A percentile compares a stretch with the other conserved stretches of the same genome.
These are phyloP conservation scores for Rhododendron vialii DNA, from an alignment of 148 eudicot species.

Conservation along the genomic window DNA sequence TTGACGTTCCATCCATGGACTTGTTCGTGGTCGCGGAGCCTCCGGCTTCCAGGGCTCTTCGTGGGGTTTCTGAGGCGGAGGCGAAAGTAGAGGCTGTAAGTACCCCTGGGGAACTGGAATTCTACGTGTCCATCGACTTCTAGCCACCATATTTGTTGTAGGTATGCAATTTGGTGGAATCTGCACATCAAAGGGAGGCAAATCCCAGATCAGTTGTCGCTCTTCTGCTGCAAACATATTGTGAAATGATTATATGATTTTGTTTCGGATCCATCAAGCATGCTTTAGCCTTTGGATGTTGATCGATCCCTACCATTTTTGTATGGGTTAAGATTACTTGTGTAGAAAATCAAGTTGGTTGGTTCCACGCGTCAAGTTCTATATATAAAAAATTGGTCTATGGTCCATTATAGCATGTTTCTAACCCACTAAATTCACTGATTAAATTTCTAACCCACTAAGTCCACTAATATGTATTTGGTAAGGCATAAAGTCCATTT, in stretches of 20 bases:
- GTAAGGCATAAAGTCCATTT: too few relatives aligned
- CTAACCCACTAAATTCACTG: too few relatives aligned
- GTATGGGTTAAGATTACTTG: too few relatives aligned
- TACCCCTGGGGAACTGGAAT: slow-evolving; percentile 48
- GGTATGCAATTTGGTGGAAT: slow-evolving; percentile 60
- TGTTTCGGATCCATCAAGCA: background rate
- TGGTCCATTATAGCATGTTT: too few relatives aligned
- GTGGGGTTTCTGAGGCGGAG: slow-evolving; percentile 47
- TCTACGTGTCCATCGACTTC: slow-evolving; percentile 61
- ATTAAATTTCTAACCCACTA: too few relatives aligned
- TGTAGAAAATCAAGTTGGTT: too few relatives aligned
- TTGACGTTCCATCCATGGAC: slow-evolving; percentile 71
- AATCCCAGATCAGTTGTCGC: background rate
- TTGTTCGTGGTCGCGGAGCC: slow-evolving; percentile 20
- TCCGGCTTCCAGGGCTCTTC: background rate
- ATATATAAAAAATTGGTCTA: too few relatives aligned
- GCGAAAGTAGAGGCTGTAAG: slow-evolving; percentile 53
- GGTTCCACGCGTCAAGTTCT: background rate
- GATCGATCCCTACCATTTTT: background rate
- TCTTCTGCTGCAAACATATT: background rate
- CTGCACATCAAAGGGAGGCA: slow-evolving; percentile 24
- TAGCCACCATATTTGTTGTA: slow-evolving; percentile 80
- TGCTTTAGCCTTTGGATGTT: background rate
- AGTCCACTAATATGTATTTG: too few relatives aligned
- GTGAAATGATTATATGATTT: background rate